Evolutionary conservation across 306 rosid species (phyloP).

Genomic region (Mimosa bimucronata): DNA sequence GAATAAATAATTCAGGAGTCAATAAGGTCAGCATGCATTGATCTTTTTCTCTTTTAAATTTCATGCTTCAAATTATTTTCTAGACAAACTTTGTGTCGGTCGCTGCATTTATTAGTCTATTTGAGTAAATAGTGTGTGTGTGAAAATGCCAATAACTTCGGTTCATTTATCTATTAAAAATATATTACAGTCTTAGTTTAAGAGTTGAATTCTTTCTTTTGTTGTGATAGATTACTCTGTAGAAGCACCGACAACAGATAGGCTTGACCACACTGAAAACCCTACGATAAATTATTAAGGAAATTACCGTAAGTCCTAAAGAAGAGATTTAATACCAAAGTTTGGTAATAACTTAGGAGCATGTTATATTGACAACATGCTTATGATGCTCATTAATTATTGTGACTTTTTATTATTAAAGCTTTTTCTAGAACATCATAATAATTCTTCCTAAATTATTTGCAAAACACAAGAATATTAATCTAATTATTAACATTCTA

Average conservation of each 20-base stretch:
- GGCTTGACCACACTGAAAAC: background rate
- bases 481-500: background rate
- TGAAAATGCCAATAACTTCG: conserved; percentile 1
- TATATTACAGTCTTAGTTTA: background rate
- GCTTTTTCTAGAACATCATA: too few relatives aligned
- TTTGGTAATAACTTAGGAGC: too few relatives aligned
- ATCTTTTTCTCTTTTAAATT: background rate
- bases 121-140: background rate
- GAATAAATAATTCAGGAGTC: conserved; percentile 27
- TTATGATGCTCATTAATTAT: too few relatives aligned
- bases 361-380: too few relatives aligned
- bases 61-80: conserved; percentile 13
- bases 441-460: too few relatives aligned
- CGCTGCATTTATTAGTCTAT: conserved; percentile 5
- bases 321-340: too few relatives aligned
- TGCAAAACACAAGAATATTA: background rate
- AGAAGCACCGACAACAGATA: background rate
- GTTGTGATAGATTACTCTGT: background rate
- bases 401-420: too few relatives aligned
- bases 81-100: background rate
- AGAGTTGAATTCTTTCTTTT: background rate
- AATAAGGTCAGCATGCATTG: conserved; percentile 34
- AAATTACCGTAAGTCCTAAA: too few relatives aligned
- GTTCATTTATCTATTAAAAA: background rate
- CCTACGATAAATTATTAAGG: background rate